Conservation (phyloP, 352 stramenopile genomes). For the Pythium scleroteichum region DNA sequence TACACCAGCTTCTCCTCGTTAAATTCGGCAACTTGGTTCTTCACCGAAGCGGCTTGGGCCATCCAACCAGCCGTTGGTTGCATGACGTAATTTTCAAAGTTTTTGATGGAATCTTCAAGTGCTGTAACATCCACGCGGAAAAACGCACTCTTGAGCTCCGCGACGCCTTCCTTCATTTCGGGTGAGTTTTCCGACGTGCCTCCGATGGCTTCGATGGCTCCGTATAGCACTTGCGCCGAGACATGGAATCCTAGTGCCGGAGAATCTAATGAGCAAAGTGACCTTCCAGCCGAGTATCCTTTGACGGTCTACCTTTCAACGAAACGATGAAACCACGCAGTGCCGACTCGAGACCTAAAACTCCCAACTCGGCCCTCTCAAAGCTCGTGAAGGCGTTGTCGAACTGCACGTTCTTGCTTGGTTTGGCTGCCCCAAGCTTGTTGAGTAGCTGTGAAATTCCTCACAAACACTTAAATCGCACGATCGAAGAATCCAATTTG, state of each 20-base stretch:
- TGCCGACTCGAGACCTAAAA: conserved; percentile 49
- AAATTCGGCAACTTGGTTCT: conserved; percentile 51
- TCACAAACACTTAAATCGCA: no score
- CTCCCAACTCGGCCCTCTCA: conserved; percentile 48
- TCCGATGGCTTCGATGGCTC: conserved; percentile 53
- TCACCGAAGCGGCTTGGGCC: conserved; percentile 39
- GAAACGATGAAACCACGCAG: conserved; percentile 59
- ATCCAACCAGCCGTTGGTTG: conserved; percentile 59
- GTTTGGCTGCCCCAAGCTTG: conserved; percentile 64
- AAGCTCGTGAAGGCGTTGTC: conserved; percentile 64
- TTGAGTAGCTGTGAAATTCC: conserved; percentile 43
- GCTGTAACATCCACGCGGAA: conserved; percentile 58
- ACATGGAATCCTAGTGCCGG: conserved; percentile 43
- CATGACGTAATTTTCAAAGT: conserved; percentile 67
- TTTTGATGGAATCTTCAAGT: conserved; percentile 45
- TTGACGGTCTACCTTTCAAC: conserved; percentile 34
- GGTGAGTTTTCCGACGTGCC: conserved; percentile 37
- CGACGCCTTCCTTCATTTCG: conserved; percentile 66
- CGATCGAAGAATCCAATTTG: background rate
- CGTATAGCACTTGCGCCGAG: conserved; percentile 53
- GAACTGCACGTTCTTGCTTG: conserved; percentile 80
- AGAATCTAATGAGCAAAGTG: background rate
- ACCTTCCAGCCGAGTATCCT: background rate
- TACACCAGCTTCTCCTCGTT: conserved; percentile 69
- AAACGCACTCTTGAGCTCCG: conserved; percentile 61